Percentiles rank a stretch among this genome's conserved stretches.
Evolutionary conservation across 305 asterid species (phyloP).

Genomic region (Plantago lanceolata): DNA sequence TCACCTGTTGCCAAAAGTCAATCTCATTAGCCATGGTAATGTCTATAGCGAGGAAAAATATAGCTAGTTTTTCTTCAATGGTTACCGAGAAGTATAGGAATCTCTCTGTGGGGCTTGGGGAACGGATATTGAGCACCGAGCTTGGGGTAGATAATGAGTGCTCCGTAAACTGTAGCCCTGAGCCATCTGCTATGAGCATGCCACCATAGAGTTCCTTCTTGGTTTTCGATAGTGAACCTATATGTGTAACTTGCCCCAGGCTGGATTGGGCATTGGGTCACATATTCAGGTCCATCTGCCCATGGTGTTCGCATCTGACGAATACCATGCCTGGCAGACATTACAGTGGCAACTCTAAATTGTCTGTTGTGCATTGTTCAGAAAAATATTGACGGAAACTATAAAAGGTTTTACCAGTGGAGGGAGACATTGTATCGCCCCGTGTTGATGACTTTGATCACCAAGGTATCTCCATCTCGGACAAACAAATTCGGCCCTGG

Average conservation of each 20-base stretch:
- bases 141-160: neutral
- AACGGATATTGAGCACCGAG: neutral
- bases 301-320: slow-evolving; percentile 3
- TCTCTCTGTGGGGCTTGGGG: slow-evolving; percentile 4
- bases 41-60: neutral
- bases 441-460: slow-evolving; percentile 1
- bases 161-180: slow-evolving; percentile 5
- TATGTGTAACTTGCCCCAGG: slow-evolving; percentile 7
- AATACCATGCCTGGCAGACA: slow-evolving; percentile 3
- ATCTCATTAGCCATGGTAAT: neutral
- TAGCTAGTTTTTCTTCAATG: neutral
- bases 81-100: slow-evolving; percentile 1
- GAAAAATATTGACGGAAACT: neutral
- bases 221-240: slow-evolving; percentile 1
- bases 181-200: slow-evolving; percentile 11
- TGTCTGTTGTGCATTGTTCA: neutral
- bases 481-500: slow-evolving; percentile 6
- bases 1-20: slow-evolving; percentile 1
- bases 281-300: slow-evolving; percentile 6
- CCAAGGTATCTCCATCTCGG: neutral
- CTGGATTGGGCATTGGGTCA: slow-evolving; percentile 2
- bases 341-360: neutral
- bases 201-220: slow-evolving; percentile 7
- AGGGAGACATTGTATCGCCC: slow-evolving; percentile 3
- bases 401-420: neutral